Evolutionary conservation across 2,329 filamentous ascomycete species (phyloP), one percentile per base, ranked within the genome.

Genomic region (Lasiodiplodia citricola): DNA sequence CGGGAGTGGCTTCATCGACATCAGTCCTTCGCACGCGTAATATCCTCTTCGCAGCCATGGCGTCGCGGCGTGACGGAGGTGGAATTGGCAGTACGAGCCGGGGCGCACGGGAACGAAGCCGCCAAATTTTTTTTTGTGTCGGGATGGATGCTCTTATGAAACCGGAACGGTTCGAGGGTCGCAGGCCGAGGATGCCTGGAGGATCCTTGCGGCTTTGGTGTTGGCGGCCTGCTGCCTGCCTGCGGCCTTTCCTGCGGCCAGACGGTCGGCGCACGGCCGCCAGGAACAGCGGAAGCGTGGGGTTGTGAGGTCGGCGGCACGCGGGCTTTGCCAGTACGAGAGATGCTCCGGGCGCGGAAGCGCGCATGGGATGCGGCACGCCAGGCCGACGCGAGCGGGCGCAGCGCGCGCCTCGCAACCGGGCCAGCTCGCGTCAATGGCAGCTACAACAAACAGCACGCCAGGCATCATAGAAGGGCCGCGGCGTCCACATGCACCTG

Each of bases 1-100:
- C 79, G 57, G 51, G 50, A 28, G 51, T 21, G 67, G 51, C 56
- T 25, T 52, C 60, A 51, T 84, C 80, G 25, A 74, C 75, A 68
- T 86, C 86, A 52, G 85, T 85, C 72, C 89, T 85, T 69, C 85
- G 82, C 71, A 93, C 82, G 70, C 87, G 86, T 66, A 92, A 80
- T 69, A 92, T 82, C 65, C 28, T 47, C 51, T 56, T 60, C 14
- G 54, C 52, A 35, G 51, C 54, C 67, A 64, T 69, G 55, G 54
- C 58, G 60, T 47, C 58, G 41, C 57, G 58, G 58, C 58, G 58
- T n/a, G 44, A 64, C 60, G 58, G 65, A 41, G 52, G 65, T 52
- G 55, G 31, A 44, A 67, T 54, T 52, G 35, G 21, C 52, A 16
- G 65, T 25, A 21, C 14, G 37, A 38, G 28, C 38, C 44, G 44